Evolutionary conservation across 768 basidiomycete genomes (phyloP).

Genomic region (Mycena alexandri): DNA sequence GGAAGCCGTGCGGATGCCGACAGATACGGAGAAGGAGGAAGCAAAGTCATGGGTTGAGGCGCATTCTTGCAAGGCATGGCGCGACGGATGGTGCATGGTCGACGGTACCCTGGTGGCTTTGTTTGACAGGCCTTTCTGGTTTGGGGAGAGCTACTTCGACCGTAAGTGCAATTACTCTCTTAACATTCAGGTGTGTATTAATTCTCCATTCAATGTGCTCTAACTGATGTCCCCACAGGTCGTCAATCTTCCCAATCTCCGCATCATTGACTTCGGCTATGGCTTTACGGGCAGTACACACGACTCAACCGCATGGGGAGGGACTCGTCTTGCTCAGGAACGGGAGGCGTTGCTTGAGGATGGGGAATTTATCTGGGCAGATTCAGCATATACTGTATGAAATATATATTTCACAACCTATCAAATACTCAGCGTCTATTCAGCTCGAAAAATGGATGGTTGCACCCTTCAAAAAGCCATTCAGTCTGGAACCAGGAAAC

Average conservation of each 20-base stretch:
- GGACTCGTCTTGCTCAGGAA: too few relatives aligned
- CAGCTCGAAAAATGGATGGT: too few relatives aligned
- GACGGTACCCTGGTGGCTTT: slow-evolving; percentile 16
- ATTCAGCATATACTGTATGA: too few relatives aligned
- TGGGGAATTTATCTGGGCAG: slow-evolving; percentile 45
- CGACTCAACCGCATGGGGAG: slow-evolving; percentile 41
- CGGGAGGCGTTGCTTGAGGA: slow-evolving; percentile 25
- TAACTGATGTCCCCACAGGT: background rate
- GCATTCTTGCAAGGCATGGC: slow-evolving; percentile 25
- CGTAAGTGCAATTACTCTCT: slow-evolving; percentile 28
- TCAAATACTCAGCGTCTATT: too few relatives aligned
- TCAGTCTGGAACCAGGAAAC: too few relatives aligned
- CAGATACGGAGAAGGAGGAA: slow-evolving; percentile 19
- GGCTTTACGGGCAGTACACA: slow-evolving; percentile 6
- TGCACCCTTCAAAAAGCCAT: too few relatives aligned
- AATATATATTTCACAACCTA: too few relatives aligned
- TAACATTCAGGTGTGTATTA: slow-evolving; percentile 25
- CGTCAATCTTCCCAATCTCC: slow-evolving; percentile 14
- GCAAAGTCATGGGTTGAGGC: slow-evolving; percentile 23
- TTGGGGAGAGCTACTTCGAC: slow-evolving; percentile 27
- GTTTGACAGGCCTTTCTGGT: slow-evolving; percentile 23
- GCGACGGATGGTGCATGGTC: slow-evolving; percentile 26
- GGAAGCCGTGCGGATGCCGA: slow-evolving; percentile 31
- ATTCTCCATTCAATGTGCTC: background rate
- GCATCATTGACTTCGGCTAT: background rate